phyloP scores from a whole-genome alignment of 2,329 filamentous ascomycete genomes.

The Colletotrichum musicola region DNA sequence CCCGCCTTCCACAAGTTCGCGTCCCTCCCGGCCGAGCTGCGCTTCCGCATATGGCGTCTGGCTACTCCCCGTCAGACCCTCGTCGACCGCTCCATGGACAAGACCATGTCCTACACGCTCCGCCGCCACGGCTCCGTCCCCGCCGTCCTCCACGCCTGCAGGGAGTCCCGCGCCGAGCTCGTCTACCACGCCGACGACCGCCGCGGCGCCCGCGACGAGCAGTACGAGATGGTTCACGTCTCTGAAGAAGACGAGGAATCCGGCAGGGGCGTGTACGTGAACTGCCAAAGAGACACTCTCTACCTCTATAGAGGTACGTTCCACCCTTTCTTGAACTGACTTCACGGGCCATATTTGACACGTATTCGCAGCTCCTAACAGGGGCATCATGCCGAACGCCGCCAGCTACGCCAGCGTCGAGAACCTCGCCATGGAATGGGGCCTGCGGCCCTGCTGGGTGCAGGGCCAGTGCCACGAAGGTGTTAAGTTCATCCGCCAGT shows the following conservation, averaged over 20 bases:
- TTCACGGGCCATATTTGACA: too few species aligned
- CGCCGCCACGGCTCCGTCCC: conserved; percentile 18
- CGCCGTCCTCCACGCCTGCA: conserved; percentile 12
- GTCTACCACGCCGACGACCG: neutral
- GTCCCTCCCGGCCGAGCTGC: conserved; percentile 20
- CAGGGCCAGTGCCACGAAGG: conserved; percentile 1
- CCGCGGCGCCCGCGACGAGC: neutral
- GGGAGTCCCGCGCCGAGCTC: conserved; percentile 21
- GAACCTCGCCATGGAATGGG: conserved; percentile 38
- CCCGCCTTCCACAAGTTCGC: conserved; percentile 23
- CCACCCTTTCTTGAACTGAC: neutral
- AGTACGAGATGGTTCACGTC: conserved; percentile 17
- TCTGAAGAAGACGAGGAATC: neutral
- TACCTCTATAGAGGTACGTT: conserved; percentile 24
- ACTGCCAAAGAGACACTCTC: conserved; percentile 20
- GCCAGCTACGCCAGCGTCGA: conserved; percentile 18
- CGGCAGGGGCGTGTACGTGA: conserved; percentile 16
- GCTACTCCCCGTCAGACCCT: conserved; percentile 13
- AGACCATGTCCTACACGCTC: conserved; percentile 10
- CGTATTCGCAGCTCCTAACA: neutral
- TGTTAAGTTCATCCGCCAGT: conserved; percentile 18
- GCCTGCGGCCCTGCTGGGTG: conserved; percentile 32
- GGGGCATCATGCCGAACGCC: conserved; percentile 1
- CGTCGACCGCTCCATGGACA: conserved; percentile 13
- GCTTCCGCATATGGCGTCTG: conserved; percentile 16